Conservation (phyloP, 768 basidiomycete species). For the Suillus variegatus region DNA sequence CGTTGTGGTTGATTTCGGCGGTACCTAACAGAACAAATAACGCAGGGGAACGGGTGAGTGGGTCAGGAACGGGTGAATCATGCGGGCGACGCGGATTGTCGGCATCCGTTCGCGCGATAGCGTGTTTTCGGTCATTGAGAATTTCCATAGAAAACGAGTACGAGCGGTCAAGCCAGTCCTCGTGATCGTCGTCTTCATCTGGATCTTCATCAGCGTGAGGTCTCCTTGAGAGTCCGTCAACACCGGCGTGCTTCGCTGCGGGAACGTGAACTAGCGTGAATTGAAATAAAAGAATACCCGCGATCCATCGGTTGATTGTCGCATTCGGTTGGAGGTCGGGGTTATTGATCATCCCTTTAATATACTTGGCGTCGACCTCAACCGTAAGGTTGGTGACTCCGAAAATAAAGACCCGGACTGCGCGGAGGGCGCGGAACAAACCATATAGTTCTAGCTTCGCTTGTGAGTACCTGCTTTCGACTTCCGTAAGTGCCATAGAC, state of each 20-base stretch:
- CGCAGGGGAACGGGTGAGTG: neutral
- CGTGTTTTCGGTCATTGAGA: neutral
- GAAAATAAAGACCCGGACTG: too few relatives aligned
- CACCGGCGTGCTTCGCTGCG: neutral
- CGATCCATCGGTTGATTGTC: conserved; percentile 43
- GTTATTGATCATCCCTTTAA: conserved; percentile 44
- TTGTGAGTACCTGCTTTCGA: too few relatives aligned
- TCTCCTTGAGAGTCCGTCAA: conserved; percentile 2
- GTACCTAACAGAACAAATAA: neutral
- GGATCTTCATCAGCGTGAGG: rapidly evolving
- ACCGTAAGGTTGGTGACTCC: conserved; percentile 31
- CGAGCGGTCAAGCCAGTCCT: neutral
- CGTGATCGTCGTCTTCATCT: neutral
- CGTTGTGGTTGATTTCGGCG: rapidly evolving
- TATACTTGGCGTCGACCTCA: conserved; percentile 42
- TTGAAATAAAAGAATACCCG: conserved; percentile 25
- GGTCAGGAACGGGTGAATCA: neutral
- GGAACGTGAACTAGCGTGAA: conserved; percentile 33
- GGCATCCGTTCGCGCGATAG: rapidly evolving
- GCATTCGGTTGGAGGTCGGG: conserved; percentile 40
- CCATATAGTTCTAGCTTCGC: too few relatives aligned
- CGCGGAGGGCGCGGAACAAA: too few relatives aligned
- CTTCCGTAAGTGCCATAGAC: too few relatives aligned
- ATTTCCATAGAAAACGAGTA: neutral
- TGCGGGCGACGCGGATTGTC: too few relatives aligned